Evolutionary conservation across 805 yeast genomes (phyloP).

Genomic region (Saccharomycopsis fodiens): DNA sequence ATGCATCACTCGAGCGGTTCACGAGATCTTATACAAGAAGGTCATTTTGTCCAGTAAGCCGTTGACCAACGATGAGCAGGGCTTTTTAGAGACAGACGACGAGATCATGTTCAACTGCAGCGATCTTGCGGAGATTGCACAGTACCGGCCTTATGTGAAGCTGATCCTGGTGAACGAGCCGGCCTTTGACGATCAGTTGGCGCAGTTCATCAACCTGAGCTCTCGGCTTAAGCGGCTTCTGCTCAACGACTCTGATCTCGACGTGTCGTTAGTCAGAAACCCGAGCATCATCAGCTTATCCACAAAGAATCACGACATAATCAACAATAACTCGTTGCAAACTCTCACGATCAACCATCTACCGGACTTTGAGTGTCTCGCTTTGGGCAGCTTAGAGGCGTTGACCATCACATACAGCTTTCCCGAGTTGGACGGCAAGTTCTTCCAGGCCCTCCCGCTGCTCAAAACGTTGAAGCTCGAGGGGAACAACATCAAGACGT

Average conservation of each 20-base stretch:
- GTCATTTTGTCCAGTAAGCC: neutral
- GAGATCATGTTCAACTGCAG: neutral
- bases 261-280: neutral
- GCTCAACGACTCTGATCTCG: neutral
- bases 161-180: neutral
- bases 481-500: slow-evolving; percentile 3
- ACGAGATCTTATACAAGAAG: neutral
- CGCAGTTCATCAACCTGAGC: neutral
- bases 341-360: slow-evolving; percentile 44
- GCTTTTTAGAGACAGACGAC: neutral
- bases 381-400: neutral
- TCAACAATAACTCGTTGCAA: slow-evolving; percentile 52
- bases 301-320: slow-evolving; percentile 58
- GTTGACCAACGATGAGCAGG: neutral
- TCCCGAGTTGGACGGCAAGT: slow-evolving; percentile 5
- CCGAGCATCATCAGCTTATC: neutral
- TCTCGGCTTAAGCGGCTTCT: neutral
- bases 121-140: neutral
- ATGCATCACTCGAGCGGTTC: neutral
- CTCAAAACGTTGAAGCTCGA: slow-evolving; percentile 1
- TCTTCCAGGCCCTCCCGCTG: slow-evolving; percentile 1
- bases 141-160: neutral
- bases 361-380: neutral
- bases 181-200: neutral
- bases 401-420: slow-evolving; percentile 5